Conservation (phyloP, 306 rosid species). For the Dryas drummondii region DNA sequence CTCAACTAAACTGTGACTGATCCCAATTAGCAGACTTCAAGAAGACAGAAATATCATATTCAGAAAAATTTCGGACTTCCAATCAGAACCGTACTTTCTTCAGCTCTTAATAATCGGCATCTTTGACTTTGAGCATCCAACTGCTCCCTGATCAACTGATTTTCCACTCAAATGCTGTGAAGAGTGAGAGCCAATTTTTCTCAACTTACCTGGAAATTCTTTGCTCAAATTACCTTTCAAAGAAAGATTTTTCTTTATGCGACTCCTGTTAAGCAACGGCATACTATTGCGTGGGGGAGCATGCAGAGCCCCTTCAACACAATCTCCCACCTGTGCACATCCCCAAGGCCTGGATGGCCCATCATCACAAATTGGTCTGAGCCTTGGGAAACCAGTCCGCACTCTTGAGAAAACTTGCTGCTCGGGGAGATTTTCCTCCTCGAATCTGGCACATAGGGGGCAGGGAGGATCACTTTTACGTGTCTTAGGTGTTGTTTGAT, state of each 20-base stretch:
- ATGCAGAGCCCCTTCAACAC: conserved; percentile 71
- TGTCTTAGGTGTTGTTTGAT: conserved; percentile 65
- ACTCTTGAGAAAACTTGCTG: conserved; percentile 41
- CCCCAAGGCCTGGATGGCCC: conserved; percentile 75
- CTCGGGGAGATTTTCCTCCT: conserved; percentile 54
- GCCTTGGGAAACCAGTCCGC: conserved; percentile 50
- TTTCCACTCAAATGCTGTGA: conserved; percentile 49
- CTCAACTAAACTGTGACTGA: conserved; percentile 22
- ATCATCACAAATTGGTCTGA: conserved; percentile 48
- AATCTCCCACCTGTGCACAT: conserved; percentile 64
- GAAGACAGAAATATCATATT: conserved; percentile 7
- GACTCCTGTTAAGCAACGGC: conserved; percentile 62
- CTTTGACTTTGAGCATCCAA: conserved; percentile 54
- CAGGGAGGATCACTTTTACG: conserved; percentile 75
- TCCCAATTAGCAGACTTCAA: conserved; percentile 26
- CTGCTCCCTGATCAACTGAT: conserved; percentile 48
- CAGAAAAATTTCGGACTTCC: conserved; percentile 11
- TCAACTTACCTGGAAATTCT: conserved; percentile 68
- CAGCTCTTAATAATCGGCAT: conserved; percentile 41
- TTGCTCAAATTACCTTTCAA: conserved; percentile 53
- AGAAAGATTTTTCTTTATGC: conserved; percentile 61
- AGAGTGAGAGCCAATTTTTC: conserved; percentile 43
- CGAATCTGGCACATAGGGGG: conserved; percentile 58
- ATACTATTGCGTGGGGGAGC: conserved; percentile 57
- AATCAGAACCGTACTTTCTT: conserved; percentile 31